Evolutionary conservation across 768 basidiomycete species (phyloP).

Genomic region (Ramaria sp.): DNA sequence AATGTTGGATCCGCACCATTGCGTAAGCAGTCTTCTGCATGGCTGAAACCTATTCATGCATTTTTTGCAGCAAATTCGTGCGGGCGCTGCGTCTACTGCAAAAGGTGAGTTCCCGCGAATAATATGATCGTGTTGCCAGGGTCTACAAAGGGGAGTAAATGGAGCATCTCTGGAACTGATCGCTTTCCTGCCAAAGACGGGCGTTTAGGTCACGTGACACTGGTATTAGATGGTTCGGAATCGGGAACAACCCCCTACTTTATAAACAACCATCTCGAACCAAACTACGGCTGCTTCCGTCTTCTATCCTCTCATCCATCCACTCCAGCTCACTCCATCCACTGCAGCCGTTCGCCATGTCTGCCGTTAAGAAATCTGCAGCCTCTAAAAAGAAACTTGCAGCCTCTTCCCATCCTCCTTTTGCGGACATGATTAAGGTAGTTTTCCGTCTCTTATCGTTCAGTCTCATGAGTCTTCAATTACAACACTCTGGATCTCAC

Average conservation of each 20-base stretch:
- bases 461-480: neutral
- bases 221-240: neutral
- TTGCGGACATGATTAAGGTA: constrained; percentile 34
- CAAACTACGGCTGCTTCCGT: neutral
- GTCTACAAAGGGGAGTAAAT: too few relatives aligned
- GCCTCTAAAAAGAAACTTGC: constrained; percentile 20
- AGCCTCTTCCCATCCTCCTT: constrained; percentile 40
- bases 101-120: too few relatives aligned
- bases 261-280: neutral
- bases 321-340: neutral
- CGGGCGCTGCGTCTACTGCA: too few relatives aligned
- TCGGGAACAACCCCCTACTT: constrained; percentile 5
- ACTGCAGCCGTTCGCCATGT: constrained; percentile 8
- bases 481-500: neutral
- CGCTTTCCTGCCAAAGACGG: neutral
- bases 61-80: too few relatives aligned
- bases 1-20: neutral
- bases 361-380: constrained; percentile 10
- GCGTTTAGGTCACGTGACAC: constrained; percentile 14
- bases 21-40: neutral
- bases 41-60: too few relatives aligned
- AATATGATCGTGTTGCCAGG: too few relatives aligned
- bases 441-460: neutral
- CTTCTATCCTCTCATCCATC: neutral
- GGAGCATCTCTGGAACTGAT: too few relatives aligned